phyloP scores from a whole-genome alignment of 164 flowering plant genomes.

The Houttuynia cordata region DNA sequence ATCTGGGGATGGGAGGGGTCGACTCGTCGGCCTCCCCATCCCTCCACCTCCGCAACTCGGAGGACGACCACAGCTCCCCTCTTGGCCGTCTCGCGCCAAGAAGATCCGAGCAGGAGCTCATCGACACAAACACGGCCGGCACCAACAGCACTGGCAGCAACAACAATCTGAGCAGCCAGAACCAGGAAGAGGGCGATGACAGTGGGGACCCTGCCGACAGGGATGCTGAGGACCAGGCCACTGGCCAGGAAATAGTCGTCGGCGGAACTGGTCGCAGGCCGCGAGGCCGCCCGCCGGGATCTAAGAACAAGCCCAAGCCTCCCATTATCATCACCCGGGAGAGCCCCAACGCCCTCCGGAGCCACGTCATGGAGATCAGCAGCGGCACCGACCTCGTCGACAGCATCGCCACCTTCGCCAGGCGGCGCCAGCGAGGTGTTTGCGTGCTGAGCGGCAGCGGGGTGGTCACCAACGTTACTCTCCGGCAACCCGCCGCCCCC shows the following conservation, averaged over 20 bases:
- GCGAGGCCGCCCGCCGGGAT: conserved; percentile 79
- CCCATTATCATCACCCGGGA: conserved; percentile 70
- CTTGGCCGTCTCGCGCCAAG: conserved; percentile 5
- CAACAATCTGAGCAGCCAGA: conserved; percentile 6
- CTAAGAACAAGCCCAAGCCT: conserved; percentile 76
- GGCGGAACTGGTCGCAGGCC: conserved; percentile 39
- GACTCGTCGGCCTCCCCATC: conserved; percentile 34
- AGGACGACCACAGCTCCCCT: conserved; percentile 10
- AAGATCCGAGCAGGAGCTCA: conserved; percentile 38
- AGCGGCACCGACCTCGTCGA: conserved; percentile 61
- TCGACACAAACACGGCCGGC: conserved; percentile 20
- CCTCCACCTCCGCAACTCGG: conserved; percentile 37
- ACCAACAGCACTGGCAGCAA: conserved; percentile 21
- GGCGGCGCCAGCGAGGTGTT: conserved; percentile 65
- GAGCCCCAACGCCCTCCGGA: conserved; percentile 63
- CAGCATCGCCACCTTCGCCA: conserved; percentile 47
- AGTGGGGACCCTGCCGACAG: conserved; percentile 13
- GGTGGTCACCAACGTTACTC: conserved; percentile 51
- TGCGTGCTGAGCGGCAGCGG: conserved; percentile 74
- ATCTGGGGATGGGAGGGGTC: conserved; percentile 44
- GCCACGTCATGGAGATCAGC: conserved; percentile 60
- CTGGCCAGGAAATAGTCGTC: conserved; percentile 26
- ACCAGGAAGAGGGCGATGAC: conserved; percentile 23
- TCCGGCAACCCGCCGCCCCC: conserved; percentile 58
- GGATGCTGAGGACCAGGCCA: conserved; percentile 24